Evolutionary conservation across 768 basidiomycete species (phyloP).

Genomic region (Suillus spraguei): DNA sequence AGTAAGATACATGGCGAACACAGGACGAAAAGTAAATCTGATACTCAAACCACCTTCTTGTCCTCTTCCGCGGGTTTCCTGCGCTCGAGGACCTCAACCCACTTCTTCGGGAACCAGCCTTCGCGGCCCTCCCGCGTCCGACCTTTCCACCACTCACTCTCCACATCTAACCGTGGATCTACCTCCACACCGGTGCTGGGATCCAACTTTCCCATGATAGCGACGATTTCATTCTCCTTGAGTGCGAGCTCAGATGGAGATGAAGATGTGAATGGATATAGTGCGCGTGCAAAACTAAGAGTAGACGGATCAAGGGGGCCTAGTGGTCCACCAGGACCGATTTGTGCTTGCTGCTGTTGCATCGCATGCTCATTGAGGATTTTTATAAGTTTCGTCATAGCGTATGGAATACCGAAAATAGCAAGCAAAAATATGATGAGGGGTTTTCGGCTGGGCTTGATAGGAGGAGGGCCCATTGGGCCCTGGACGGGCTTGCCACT

Average conservation of each 20-base stretch:
- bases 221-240: slow-evolving; percentile 91
- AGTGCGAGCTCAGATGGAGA: slow-evolving; percentile 79
- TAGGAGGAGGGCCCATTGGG: slow-evolving; percentile 39
- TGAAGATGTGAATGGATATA: slow-evolving; percentile 76
- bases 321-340: slow-evolving; percentile 28
- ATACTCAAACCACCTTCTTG: slow-evolving; percentile 42
- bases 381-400: slow-evolving; percentile 88
- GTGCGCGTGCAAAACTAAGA: slow-evolving; percentile 81
- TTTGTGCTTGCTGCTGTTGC: slow-evolving; percentile 43
- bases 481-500: slow-evolving; percentile 62
- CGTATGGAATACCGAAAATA: slow-evolving; percentile 89
- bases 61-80: slow-evolving; percentile 36
- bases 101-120: slow-evolving; percentile 94
- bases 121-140: slow-evolving; percentile 88
- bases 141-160: slow-evolving; percentile 93
- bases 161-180: slow-evolving; percentile 60
- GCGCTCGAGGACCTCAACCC: slow-evolving; percentile 74
- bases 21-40: background rate
- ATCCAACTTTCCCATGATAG: slow-evolving; percentile 82
- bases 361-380: slow-evolving; percentile 68
- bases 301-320: slow-evolving; percentile 77
- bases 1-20: background rate
- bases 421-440: slow-evolving; percentile 92
- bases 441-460: slow-evolving; percentile 84
- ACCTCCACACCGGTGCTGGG: slow-evolving; percentile 68